These are phyloP conservation scores for Avena insularis DNA, from an alignment of 176 grass and related monocot genomes.

Conservation along the genomic window DNA sequence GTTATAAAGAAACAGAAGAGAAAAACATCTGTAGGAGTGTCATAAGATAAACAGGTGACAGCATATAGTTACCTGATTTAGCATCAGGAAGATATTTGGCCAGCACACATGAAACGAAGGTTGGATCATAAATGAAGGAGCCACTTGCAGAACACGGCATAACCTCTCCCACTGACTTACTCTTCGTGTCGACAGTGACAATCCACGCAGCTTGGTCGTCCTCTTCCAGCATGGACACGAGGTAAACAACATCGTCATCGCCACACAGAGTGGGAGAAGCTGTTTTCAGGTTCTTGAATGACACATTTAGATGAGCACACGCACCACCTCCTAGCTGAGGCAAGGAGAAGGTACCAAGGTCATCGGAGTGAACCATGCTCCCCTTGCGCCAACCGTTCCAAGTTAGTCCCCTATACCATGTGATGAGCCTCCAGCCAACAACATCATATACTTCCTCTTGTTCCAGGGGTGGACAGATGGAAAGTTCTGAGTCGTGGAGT, in stretches of 20 bases:
- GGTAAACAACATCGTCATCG: background rate
- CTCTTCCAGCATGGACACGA: background rate
- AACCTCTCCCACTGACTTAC: background rate
- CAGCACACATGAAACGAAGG: background rate
- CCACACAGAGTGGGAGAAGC: background rate
- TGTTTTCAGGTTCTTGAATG: background rate
- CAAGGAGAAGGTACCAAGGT: background rate
- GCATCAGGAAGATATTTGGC: background rate
- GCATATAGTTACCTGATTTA: background rate
- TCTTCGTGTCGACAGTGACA: background rate
- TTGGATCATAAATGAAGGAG: background rate
- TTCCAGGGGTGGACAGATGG: background rate
- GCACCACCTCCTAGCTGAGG: background rate
- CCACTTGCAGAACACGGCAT: background rate
- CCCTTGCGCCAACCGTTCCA: background rate
- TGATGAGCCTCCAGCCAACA: background rate
- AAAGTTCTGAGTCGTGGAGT: background rate
- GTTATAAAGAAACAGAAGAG: background rate
- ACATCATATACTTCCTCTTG: background rate
- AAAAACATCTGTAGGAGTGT: background rate
- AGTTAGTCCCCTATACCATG: background rate
- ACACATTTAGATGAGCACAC: background rate
- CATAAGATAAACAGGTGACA: background rate
- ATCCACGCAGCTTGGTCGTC: background rate
- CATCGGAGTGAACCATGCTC: background rate